Evolutionary conservation across 768 basidiomycete species (phyloP), one percentile per base, ranked within the genome.

Genomic region (Lactarius evosmus): DNA sequence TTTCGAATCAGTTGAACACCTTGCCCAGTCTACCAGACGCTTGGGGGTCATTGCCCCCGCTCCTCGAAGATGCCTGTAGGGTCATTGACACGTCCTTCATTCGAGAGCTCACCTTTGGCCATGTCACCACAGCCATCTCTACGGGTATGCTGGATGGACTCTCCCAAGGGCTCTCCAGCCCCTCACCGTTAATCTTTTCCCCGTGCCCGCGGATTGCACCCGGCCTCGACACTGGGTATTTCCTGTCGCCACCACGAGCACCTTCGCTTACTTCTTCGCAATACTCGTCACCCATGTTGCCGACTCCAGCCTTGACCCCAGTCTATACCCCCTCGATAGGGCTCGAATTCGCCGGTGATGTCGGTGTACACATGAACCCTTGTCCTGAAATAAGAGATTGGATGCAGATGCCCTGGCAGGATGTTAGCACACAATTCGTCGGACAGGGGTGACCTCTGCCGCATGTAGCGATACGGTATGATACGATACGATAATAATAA

Each of bases 341-440:
- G 36, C 25, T 55, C 44, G 63, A 11, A 2, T 60, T 56, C 22
- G 4, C 32, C 11, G 12, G 2, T n/a, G 46, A 56, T 30, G 32
- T 60, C 32, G n/a, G 33, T 17, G 5, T 41, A 12, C 55, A 55
- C n/a, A 22, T 58, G 4, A 32, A 4, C 40, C n/a, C 36, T 27
- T 61, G 32, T 50, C 19, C 41, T 34, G 7, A 4, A 19, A 54
- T 7, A 25, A 17, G n/a, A 50, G 49, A 61, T 38, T 65, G 63
- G 63, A 56, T 25, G 19, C 16, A 9, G 27, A 14, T n/a, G 33
- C 25, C 19, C 55, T 65, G 64, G 64, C 64, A 33, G 49, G 64
- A 32, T 33, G 22, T 16, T 12, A 27, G 50, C n/a, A 51, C 36
- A 32, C 54, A n/a, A 30, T 60, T 41, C 9, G 34, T 50, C 11